A percentile compares a stretch with the other conserved stretches of the same genome.
Conservation (phyloP, 306 rosid species). For the Dryas drummondii region DNA sequence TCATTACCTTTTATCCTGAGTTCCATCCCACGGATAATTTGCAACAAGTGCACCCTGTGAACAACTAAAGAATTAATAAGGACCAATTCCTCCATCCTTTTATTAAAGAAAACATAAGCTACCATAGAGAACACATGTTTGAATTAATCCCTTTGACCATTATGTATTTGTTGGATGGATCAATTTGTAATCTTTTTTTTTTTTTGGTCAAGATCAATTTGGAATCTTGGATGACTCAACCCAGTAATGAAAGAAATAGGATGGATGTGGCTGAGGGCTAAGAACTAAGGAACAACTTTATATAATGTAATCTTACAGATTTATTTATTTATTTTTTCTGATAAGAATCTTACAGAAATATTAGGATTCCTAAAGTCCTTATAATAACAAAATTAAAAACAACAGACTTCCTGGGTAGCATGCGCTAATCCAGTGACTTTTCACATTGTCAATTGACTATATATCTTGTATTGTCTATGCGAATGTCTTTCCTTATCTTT, state of each 20-base stretch:
- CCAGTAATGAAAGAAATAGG: conserved; percentile 18
- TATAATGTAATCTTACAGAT: conserved; percentile 8
- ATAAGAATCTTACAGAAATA: neutral
- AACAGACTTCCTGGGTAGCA: neutral
- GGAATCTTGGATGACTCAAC: conserved; percentile 12
- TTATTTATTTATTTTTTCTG: neutral
- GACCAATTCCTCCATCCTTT: conserved; percentile 14
- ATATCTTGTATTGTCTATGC: neutral
- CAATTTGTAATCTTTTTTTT: neutral
- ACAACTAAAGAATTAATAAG: conserved; percentile 18
- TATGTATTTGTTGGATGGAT: conserved; percentile 9
- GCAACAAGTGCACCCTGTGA: conserved; percentile 95
- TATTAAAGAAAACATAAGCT: conserved; percentile 7
- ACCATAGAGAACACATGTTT: conserved; percentile 11
- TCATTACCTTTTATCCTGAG: conserved; percentile 66
- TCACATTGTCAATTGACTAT: neutral
- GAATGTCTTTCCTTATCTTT: neutral
- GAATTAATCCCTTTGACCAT: conserved; percentile 12
- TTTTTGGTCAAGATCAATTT: too few species aligned
- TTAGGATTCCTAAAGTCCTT: neutral
- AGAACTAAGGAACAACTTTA: conserved; percentile 9
- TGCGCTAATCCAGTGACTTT: neutral
- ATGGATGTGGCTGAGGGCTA: conserved; percentile 9
- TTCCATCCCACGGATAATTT: conserved; percentile 98
- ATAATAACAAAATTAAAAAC: neutral